Conservation (phyloP, 805 yeast genomes). For the Pachysolen tannophilus region DNA sequence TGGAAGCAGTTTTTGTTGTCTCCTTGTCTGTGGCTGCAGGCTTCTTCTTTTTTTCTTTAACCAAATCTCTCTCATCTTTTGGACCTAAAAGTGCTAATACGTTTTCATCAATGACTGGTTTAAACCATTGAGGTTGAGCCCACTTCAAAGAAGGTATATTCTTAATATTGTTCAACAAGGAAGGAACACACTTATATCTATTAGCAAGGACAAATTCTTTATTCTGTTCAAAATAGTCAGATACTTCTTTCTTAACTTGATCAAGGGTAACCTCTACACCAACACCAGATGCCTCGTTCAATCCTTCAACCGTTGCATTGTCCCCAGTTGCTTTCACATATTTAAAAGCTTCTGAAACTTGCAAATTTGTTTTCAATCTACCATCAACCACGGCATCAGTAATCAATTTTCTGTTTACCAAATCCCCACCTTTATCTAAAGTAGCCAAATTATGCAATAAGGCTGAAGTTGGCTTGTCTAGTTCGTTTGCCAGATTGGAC, state of each 20-base stretch:
- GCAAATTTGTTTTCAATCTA: constrained; percentile 58
- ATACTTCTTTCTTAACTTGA: constrained; percentile 52
- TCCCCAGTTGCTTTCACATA: constrained; percentile 51
- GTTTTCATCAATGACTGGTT: constrained; percentile 78
- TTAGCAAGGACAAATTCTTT: constrained; percentile 54
- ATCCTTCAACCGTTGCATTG: constrained; percentile 35
- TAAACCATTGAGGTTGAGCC: constrained; percentile 85
- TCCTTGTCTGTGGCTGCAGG: constrained; percentile 21
- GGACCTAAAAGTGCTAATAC: constrained; percentile 78
- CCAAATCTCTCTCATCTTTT: constrained; percentile 87
- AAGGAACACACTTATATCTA: constrained; percentile 76
- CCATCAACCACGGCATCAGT: constrained; percentile 57
- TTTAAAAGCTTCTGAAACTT: constrained; percentile 73
- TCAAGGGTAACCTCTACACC: constrained; percentile 67
- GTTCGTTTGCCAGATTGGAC: constrained; percentile 23
- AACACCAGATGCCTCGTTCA: constrained; percentile 70
- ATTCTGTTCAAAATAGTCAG: constrained; percentile 49
- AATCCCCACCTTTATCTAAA: constrained; percentile 51
- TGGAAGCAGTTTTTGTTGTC: constrained; percentile 13
- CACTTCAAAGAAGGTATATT: constrained; percentile 71
- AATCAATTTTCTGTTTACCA: constrained; percentile 41
- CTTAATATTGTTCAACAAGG: constrained; percentile 70
- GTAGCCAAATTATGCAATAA: constrained; percentile 75
- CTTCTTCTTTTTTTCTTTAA: constrained; percentile 68
- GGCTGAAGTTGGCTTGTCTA: constrained; percentile 54